Evolutionary conservation across 2,329 filamentous ascomycete species (phyloP).

Genomic region (Phaeosphaeria sp.): DNA sequence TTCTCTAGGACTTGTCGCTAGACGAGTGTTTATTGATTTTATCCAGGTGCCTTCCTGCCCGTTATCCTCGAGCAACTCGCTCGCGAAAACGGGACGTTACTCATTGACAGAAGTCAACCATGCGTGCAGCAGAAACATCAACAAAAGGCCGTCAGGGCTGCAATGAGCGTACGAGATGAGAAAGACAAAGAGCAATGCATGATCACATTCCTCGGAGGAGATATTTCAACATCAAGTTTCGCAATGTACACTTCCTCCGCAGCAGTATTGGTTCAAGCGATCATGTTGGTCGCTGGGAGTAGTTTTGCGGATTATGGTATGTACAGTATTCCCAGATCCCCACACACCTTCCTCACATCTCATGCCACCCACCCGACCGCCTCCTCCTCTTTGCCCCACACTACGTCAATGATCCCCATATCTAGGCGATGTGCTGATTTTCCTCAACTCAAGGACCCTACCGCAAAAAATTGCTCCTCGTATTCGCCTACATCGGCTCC

Average conservation of each 20-base stretch:
- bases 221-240: slow-evolving; percentile 91
- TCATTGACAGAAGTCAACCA: slow-evolving; percentile 74
- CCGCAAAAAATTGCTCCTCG: slow-evolving; percentile 82
- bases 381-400: too few relatives aligned
- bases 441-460: slow-evolving; percentile 60
- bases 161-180: slow-evolving; percentile 15
- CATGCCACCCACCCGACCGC: too few relatives aligned
- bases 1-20: too few relatives aligned
- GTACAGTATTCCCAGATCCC: too few relatives aligned
- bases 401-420: too few relatives aligned
- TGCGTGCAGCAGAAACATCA: slow-evolving; percentile 54
- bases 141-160: too few relatives aligned
- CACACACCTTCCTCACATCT: too few relatives aligned
- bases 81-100: slow-evolving; percentile 83
- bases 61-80: slow-evolving; percentile 91
- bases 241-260: slow-evolving; percentile 95
- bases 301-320: slow-evolving; percentile 91
- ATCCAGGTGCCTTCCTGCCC: slow-evolving; percentile 83
- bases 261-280: slow-evolving; percentile 82
- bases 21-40: too few relatives aligned
- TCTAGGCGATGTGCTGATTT: background rate
- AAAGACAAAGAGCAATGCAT: slow-evolving; percentile 68
- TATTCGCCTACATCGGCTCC: slow-evolving; percentile 81
- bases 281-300: slow-evolving; percentile 92
- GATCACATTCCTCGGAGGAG: slow-evolving; percentile 75